Evolutionary conservation across 2,329 filamentous ascomycete genomes (phyloP), one percentile per base, ranked within the genome.

Genomic region (Ilyonectria robusta): DNA sequence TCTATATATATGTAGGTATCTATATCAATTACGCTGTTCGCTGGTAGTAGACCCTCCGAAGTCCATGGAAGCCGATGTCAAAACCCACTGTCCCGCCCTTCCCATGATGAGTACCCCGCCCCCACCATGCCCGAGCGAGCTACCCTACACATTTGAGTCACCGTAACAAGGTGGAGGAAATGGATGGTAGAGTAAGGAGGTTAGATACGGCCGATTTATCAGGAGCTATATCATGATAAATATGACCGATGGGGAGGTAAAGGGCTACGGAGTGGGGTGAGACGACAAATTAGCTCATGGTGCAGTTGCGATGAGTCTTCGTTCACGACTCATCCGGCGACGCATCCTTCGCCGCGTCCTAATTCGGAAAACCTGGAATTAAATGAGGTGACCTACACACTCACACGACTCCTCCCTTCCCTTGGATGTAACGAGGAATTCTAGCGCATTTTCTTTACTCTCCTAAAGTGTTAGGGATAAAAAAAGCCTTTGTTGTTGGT

Each of bases 211-310:
- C 55, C 65, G 69, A 63, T 51, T 59, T 61, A 62, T 57, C 60
- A 73, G 58, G 62, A 47, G 62, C 58, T 46, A 59, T 44, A 59
- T 51, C 56, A 33, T 59, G 59, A 55, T 55, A 47, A 26, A 35
- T 23, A 35, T 64, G 57, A 62, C 56, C 59, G 57, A 62, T 53
- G 53, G 44, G 8, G 8, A 51, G 48, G 26, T 26, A 26, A 26
- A 26, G 5, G 50, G 31, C 31, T 37, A 37, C 44, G 9, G 33
- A 33, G 29, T 7, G 51, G 63, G 59, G 35, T 59, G 40, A 59
- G 62, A 40, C 54, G 51, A 62, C 59, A 44, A 44, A 71, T 74
- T 72, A 74, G 70, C 58, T 72, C 68, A 74, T 70, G 47, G 62
- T 71, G 57, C 65, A 64, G 48, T 55, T 23, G 68, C 59, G 46